phyloP scores from a whole-genome alignment of 2,329 filamentous ascomycete species.

The Alternaria burnsii region DNA sequence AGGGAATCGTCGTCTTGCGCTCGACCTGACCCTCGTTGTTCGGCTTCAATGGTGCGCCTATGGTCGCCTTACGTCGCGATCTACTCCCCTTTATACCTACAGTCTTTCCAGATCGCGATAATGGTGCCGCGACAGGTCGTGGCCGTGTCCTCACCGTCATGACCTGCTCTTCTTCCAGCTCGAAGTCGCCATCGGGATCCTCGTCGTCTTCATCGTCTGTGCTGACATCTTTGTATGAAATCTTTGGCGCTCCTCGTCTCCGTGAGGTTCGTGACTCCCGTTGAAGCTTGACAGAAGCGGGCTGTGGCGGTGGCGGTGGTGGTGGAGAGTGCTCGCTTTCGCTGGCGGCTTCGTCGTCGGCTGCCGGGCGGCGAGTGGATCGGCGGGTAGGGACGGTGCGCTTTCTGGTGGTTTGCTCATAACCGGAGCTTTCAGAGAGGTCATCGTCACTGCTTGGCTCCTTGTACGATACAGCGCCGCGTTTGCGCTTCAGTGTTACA shows the following conservation, averaged over 20 bases:
- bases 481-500: constrained; percentile 46
- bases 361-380: constrained; percentile 34
- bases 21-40: constrained; percentile 18
- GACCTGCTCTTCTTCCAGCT: constrained; percentile 26
- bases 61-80: constrained; percentile 20
- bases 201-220: constrained; percentile 32
- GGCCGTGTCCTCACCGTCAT: constrained; percentile 19
- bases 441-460: constrained; percentile 49
- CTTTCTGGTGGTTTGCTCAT: constrained; percentile 20
- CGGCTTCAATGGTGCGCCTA: constrained; percentile 42
- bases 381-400: constrained; percentile 34
- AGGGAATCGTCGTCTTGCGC: constrained; percentile 28
- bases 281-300: constrained; percentile 7
- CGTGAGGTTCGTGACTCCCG: constrained; percentile 13
- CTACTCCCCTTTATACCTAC: constrained; percentile 11
- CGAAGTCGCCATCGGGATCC: constrained; percentile 39
- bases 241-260: constrained; percentile 23
- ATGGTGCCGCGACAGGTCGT: constrained; percentile 13
- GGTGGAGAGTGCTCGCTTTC: constrained; percentile 15
- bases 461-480: constrained; percentile 47
- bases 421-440: constrained; percentile 29
- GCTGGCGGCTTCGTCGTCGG: constrained; percentile 24
- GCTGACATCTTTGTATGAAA: constrained; percentile 47
- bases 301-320: constrained; percentile 10
- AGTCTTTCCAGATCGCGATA: constrained; percentile 21